These are phyloP conservation scores for Sphaerulina musiva DNA, from an alignment of 2,329 filamentous ascomycete species.

Conservation along the genomic window DNA sequence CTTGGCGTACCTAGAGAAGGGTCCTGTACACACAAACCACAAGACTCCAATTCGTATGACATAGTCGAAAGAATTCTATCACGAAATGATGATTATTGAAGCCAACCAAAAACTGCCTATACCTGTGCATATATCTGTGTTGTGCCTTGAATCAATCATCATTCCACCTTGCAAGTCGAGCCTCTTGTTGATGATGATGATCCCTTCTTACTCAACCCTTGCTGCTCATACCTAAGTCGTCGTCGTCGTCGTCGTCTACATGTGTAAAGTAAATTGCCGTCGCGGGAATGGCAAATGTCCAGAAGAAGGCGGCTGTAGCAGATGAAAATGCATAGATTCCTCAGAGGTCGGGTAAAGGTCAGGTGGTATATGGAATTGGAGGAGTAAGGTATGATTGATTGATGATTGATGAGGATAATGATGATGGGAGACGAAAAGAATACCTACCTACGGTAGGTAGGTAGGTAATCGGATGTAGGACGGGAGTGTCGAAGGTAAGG, in stretches of 20 bases:
- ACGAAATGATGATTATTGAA: too few relatives aligned
- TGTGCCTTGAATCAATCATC: not conserved
- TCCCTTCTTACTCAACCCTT: slow-evolving; percentile 4
- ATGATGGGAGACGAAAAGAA: too few relatives aligned
- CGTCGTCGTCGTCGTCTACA: too few relatives aligned
- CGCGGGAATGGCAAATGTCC: slow-evolving; percentile 14
- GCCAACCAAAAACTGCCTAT: not conserved
- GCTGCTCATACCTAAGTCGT: too few relatives aligned
- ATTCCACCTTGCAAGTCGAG: not conserved
- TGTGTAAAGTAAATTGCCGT: slow-evolving; percentile 16
- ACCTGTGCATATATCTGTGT: too few relatives aligned
- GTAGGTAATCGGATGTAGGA: too few relatives aligned
- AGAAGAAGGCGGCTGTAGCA: slow-evolving; percentile 17
- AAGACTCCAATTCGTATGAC: not conserved
- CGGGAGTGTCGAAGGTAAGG: too few relatives aligned
- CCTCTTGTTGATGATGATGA: not conserved
- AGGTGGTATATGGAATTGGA: too few relatives aligned
- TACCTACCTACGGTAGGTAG: too few relatives aligned
- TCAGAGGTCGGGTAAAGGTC: too few relatives aligned
- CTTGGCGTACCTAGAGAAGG: not conserved
- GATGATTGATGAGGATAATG: too few relatives aligned
- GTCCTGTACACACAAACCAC: not conserved
- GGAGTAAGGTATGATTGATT: too few relatives aligned
- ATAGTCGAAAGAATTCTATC: not conserved
- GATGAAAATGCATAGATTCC: slow-evolving; percentile 12